Evolutionary conservation across 2,329 filamentous ascomycete species (phyloP).

Genomic region (Chalara sp.): DNA sequence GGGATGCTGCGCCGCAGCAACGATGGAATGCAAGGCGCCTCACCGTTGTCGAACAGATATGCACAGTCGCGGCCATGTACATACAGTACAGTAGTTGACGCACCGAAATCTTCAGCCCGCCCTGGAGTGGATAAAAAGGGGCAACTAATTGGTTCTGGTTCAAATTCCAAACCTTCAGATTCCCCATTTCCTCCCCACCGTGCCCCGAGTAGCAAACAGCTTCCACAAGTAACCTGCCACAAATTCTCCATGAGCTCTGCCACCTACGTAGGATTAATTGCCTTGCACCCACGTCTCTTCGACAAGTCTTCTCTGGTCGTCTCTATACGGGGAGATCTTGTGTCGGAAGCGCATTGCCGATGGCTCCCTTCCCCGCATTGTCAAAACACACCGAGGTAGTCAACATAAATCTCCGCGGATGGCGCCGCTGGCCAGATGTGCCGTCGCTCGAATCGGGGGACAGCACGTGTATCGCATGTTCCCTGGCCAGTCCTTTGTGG

Average conservation of each 20-base stretch:
- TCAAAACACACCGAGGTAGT: slow-evolving; percentile 6
- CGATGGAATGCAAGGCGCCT: too few species aligned
- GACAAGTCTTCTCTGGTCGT: slow-evolving; percentile 51
- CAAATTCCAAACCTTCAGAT: too few species aligned
- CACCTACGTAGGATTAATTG: slow-evolving; percentile 22
- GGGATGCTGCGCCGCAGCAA: too few species aligned
- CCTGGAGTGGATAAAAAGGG: too few species aligned
- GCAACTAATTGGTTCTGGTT: too few species aligned
- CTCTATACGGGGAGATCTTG: slow-evolving; percentile 27
- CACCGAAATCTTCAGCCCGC: too few species aligned
- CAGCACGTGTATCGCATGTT: slow-evolving; percentile 72
- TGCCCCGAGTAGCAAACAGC: slow-evolving; percentile 42
- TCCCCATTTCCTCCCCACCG: not conserved
- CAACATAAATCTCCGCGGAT: slow-evolving; percentile 28
- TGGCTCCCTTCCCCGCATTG: slow-evolving; percentile 65
- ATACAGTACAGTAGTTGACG: too few species aligned
- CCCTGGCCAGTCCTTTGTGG: slow-evolving; percentile 57
- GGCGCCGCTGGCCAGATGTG: slow-evolving; percentile 42
- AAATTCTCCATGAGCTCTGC: slow-evolving; percentile 35
- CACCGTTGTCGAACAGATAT: too few species aligned
- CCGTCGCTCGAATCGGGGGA: slow-evolving; percentile 58
- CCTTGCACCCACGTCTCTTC: slow-evolving; percentile 27
- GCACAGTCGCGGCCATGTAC: too few species aligned
- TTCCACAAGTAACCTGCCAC: slow-evolving; percentile 37
- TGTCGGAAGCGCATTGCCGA: slow-evolving; percentile 70